Conservation (phyloP, 306 rosid genomes). For the Sicyos baderoa region DNA sequence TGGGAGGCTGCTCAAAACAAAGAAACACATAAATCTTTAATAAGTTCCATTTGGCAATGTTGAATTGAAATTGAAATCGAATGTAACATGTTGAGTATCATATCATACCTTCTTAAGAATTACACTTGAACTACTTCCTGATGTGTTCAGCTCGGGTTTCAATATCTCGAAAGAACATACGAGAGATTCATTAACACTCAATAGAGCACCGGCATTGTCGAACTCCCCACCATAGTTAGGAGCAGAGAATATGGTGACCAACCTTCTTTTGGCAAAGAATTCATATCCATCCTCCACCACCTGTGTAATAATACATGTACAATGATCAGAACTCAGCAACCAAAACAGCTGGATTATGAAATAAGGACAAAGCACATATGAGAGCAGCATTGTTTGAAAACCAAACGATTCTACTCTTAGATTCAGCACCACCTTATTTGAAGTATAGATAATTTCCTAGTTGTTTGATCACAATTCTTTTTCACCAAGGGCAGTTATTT, state of each 20-base stretch:
- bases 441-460: too few relatives aligned
- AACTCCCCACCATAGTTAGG: conserved; percentile 75
- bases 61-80: not conserved
- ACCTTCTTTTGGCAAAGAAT: conserved; percentile 46
- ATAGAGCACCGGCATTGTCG: conserved; percentile 60
- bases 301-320: too few relatives aligned
- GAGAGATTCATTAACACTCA: conserved; percentile 52
- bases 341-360: not conserved
- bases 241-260: conserved; percentile 71
- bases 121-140: conserved; percentile 33
- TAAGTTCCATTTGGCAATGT: not conserved
- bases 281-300: conserved; percentile 73
- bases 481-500: not conserved
- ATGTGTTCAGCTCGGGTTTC: conserved; percentile 41
- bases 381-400: not conserved
- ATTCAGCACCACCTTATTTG: not conserved
- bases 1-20: conserved; percentile 19
- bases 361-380: not conserved
- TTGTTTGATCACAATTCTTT: not conserved
- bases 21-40: not conserved
- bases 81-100: not conserved
- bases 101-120: conserved; percentile 34
- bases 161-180: conserved; percentile 63
- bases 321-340: not conserved
- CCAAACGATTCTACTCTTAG: not conserved